Evolutionary conservation across 2,329 filamentous ascomycete species (phyloP), one percentile per base, ranked within the genome.

Genomic region (Nemania sp.): DNA sequence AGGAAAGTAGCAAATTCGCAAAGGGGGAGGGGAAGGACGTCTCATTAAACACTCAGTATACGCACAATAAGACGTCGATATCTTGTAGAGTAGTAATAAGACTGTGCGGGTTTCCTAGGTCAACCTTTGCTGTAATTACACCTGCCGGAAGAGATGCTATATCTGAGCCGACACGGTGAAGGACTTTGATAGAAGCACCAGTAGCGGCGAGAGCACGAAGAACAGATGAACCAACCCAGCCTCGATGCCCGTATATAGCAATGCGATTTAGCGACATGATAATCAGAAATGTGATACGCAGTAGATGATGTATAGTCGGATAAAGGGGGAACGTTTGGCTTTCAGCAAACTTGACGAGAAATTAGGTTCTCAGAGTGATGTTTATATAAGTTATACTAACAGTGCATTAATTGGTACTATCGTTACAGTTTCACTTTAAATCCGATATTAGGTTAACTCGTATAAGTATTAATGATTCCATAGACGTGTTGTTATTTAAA

Each of bases 251-350:
- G 32, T 73, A 71, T 9, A 73, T 58, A 5, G 70, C 72, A 18
- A 73, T 71, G 5, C 69, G 68, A 57, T 73, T 72, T 43, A 60
- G 67, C 1, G 66, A 54, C 65, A 71, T 68, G 29, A 12, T 71
- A 60, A 60, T 11, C 7, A 29, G 25, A 29, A 7, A 29, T 29
- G 25, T 7, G 25, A 29, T 29, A n/a, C n/a, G n/a, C n/a, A n/a
- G n/a, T n/a, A n/a, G n/a, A n/a, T n/a, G n/a, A n/a, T n/a, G n/a
- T n/a, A n/a, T n/a, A n/a, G n/a, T n/a, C n/a, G n/a, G n/a, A n/a
- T n/a, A n/a, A n/a, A n/a, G n/a, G n/a, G 25, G 7, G 7, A 7
- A 29, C 25, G 25, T 29, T 29, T 29, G 7, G 3, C 25, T 29
- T 29, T 29, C 25, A 29, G 25, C 25, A 29, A 29, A 29, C n/a